Conservation (phyloP, 169 alveolate genomes). For the Plasmodium gallinaceum region DNA sequence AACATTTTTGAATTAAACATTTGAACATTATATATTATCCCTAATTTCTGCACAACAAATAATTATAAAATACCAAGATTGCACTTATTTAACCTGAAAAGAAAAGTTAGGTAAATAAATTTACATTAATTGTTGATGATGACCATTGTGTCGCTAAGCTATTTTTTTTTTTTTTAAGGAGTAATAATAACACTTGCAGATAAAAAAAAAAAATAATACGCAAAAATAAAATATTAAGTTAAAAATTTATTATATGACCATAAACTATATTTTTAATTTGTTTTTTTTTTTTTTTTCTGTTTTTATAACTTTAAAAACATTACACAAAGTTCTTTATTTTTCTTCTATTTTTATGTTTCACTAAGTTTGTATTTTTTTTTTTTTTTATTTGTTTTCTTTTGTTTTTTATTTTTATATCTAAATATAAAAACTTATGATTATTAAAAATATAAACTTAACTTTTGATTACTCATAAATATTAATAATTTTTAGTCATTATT, state of each 20-base stretch:
- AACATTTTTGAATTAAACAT: slow-evolving; percentile 37
- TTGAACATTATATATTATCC: slow-evolving; percentile 17
- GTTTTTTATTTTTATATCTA: slow-evolving; percentile 1
- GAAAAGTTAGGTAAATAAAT: slow-evolving; percentile 32
- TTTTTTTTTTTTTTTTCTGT: not conserved
- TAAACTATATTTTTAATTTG: not conserved
- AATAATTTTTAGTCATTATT: slow-evolving; percentile 12
- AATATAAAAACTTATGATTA: not conserved
- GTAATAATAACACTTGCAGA: not conserved
- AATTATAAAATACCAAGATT: slow-evolving; percentile 34
- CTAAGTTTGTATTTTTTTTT: slow-evolving; percentile 27
- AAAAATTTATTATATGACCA: not conserved
- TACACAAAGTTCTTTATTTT: not conserved
- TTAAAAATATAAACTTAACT: slow-evolving; percentile 8
- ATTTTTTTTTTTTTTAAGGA: slow-evolving; percentile 38
- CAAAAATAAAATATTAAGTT: not conserved
- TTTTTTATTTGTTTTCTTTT: slow-evolving; percentile 13
- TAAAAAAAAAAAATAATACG: not conserved
- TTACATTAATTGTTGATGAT: slow-evolving; percentile 55
- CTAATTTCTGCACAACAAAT: slow-evolving; percentile 28
- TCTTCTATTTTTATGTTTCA: slow-evolving; percentile 4
- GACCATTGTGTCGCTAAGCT: slow-evolving; percentile 55
- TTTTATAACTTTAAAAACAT: not conserved
- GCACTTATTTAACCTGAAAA: slow-evolving; percentile 22
- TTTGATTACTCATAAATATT: not conserved